Evolutionary conservation across 352 stramenopile species (phyloP), one percentile per base, ranked within the genome.

Genomic region (Phytophthora lateralis): DNA sequence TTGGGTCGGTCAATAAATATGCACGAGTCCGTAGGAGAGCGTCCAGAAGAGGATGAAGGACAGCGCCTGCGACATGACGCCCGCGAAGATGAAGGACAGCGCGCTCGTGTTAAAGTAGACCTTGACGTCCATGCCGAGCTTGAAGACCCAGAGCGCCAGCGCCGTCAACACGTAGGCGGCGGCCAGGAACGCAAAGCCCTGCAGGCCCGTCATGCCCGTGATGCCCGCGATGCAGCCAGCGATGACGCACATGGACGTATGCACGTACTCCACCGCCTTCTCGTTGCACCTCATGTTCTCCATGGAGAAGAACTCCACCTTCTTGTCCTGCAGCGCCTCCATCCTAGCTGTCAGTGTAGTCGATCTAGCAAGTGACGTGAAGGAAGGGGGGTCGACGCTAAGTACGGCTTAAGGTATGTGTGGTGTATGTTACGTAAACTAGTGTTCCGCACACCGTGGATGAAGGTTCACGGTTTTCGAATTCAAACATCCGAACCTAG

Each of bases 11-110:
- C 67, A 96, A 90, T 96, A 96, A 88, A 96, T 93, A 89, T 96
- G 84, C 63, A 96, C 85, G 55, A 96, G 71, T 45, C 83, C 87
- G 70, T 96, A 96, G 43, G 78, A 76, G 39, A 96, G 82, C 66
- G 87, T 96, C 87, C 87, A 96, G 61, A 96, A 96, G 62, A 96
- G 80, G 60, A 96, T 90, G 67, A 93, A 95, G 38, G 85, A 94
- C 42, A 94, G 78, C 49, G 82, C 65, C 55, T 96, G 85, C 12
- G 78, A 82, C 48, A 90, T 81, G 45, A 93, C 69, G 45, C 84
- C 82, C 20, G 73, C 56, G 46, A 95, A 89, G 66, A 94, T 67
- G 60, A 94, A 94, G 44, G 67, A 68, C 6, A 82, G 50, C 29
- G 71, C 65, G 60, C 70, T 91, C 39, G 80, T 84, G 72, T 91